Base-by-base conservation (phyloP, 768 basidiomycete species). In the Collybia mongolica region DNA sequence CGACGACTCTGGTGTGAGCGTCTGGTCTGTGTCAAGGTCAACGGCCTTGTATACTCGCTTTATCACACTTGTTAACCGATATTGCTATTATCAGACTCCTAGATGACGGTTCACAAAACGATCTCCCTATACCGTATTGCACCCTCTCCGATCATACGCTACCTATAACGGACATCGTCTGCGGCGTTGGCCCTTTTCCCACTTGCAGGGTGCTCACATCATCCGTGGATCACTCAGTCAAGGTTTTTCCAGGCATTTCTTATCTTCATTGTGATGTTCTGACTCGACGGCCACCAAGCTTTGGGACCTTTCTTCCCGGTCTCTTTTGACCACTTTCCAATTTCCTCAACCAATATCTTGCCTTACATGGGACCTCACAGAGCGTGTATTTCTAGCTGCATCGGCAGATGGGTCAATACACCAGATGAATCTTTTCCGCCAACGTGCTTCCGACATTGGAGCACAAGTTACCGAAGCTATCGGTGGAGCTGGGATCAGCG, bases 91-190 rank as follows among this genome's bases (percentile, higher is more conserved):
- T 53, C 39, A 94, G 92, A 79, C 70, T 94, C 53, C 66, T 93
- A 15, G 88, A 92, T 54, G 79, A 90, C 53, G 81, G 82, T 15
- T 60, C 72, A n/a, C 88, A 91, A 68, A 81, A 80, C 54, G 88
- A 92, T 39, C 75, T 87, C 14, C 82, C 89, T 3, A 72, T 85
- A 51, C 87, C 94, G 3, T 90, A 85, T 61, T 87, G 84, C 62
- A 83, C 83, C 2, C 71, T 98, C 18, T 81, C 88, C 17, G 96
- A 98, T 66, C 97, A 99, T 64, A 97, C 95, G 0, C 80, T 98
- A 3, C 89, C 92, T 5, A 76, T 99, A 9, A 88, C 88, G 6
- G 88, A 90, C 59, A 78, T 98, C 26, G 65, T 76, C 11, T 86
- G 93, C 54, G 93, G 95, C 11, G 65, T 90, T 36, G 93, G 94